Conservation (phyloP, 2,329 filamentous ascomycete genomes). For the Monosporascus cannonballus region DNA sequence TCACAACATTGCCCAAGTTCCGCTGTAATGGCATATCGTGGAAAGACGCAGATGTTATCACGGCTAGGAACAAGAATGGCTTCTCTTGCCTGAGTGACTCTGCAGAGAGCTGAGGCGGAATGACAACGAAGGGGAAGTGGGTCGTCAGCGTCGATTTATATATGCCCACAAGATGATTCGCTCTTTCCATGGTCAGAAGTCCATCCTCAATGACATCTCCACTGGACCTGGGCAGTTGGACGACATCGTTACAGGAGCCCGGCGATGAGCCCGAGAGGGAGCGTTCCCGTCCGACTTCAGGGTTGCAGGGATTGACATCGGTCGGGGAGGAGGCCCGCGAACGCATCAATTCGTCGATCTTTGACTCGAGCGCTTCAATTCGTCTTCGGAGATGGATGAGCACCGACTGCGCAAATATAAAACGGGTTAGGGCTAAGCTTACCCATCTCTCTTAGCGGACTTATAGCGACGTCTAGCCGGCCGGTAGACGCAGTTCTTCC, state of each 20-base stretch:
- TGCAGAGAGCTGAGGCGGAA: constrained; percentile 1
- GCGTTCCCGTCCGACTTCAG: background rate
- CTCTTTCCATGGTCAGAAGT: background rate
- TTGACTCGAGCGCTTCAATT: constrained; percentile 2
- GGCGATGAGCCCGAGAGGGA: background rate
- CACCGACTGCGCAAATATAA: background rate
- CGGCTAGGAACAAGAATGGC: constrained; percentile 3
- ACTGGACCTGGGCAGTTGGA: background rate
- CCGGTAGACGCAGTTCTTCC: constrained; percentile 3
- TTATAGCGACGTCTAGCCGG: constrained; percentile 2
- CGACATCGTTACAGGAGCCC: background rate
- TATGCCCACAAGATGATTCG: background rate
- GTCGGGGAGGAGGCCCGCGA: background rate
- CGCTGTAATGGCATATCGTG: constrained; percentile 1
- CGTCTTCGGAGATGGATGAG: background rate
- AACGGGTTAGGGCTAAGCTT: background rate
- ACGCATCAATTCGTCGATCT: constrained; percentile 3
- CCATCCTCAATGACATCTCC: constrained; percentile 2
- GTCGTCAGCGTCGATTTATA: constrained; percentile 1
- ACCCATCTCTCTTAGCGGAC: constrained; percentile 1
- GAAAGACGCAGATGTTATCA: background rate
- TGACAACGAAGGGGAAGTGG: constrained; percentile 6
- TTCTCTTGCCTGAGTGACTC: constrained; percentile 2
- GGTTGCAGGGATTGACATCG: background rate
- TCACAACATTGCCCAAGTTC: constrained; percentile 1